Evolutionary conservation across 176 grass and related monocot genomes (phyloP), one percentile per base, ranked within the genome.

Genomic region (Rhynchospora breviuscula): DNA sequence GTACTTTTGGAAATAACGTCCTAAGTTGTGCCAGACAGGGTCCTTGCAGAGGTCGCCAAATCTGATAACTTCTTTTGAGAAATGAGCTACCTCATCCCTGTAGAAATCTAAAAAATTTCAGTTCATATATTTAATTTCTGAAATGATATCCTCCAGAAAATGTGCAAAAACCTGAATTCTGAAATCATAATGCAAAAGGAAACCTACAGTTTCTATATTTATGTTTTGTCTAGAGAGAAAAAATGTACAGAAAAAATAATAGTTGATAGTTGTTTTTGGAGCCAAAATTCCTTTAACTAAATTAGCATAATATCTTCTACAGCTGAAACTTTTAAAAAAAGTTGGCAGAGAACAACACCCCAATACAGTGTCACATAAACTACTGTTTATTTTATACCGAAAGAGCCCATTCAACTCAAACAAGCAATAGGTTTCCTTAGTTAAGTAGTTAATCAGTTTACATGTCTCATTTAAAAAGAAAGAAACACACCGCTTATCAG

Each of bases 31-130:
- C 95, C 95, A 98, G 71, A 86, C 86, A 58, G 95, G 95, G 71
- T 98, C 93, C 88, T 95, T 98, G 79, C 92, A 95, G 23, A 98
- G 88, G 68, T 95, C 48, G 56, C 95, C 95, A 83, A 98, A 98
- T 79, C 95, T 85, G 84, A 95, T 91, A 23, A 98, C 95, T 93
- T 98, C 95, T 85, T 83, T 89, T 73, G 93, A 89, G 86, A 98
- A 91, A 85, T 91, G 48, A 47, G 80, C 88, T 22, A 98, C 87
- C 74, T 98, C 95, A 56, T 98, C 91, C 93, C 95, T 98, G 91
- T 89, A 59, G n/a, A 22, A 85, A 86, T 14, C 0, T 15, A 64
- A 68, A 57, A 53, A 0, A n/a, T 48, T 82, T 52, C 86, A 62
- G 11, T 13, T 49, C 14, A 29, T 81, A 77, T 78, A 54, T 78